Evolutionary conservation across 2,329 filamentous ascomycete genomes (phyloP).

Genomic region (Ophiostoma tasmaniense): DNA sequence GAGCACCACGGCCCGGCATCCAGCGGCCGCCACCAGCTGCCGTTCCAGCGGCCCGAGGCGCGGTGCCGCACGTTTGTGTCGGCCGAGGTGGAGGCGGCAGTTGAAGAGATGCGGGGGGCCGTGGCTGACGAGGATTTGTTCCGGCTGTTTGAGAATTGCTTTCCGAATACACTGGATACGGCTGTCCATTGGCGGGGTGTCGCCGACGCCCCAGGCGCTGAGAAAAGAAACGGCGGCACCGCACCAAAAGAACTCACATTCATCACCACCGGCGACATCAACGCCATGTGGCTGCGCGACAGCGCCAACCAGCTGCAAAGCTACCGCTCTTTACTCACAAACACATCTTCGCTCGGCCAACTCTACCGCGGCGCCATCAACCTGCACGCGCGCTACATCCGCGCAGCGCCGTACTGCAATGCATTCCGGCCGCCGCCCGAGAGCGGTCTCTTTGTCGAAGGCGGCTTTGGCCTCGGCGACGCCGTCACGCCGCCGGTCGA

Average conservation of each 20-base stretch:
- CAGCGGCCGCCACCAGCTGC: constrained; percentile 26
- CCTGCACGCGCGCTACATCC: constrained; percentile 53
- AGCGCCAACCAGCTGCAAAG: constrained; percentile 61
- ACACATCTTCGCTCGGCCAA: constrained; percentile 38
- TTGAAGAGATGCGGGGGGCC: constrained; percentile 32
- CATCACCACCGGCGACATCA: constrained; percentile 38
- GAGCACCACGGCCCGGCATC: constrained; percentile 27
- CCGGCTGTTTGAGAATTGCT: constrained; percentile 68
- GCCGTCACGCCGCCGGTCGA: constrained; percentile 39
- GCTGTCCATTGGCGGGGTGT: constrained; percentile 18
- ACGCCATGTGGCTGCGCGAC: constrained; percentile 71
- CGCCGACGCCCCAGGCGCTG: too few relatives aligned
- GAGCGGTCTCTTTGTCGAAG: constrained; percentile 32
- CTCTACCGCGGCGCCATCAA: constrained; percentile 58
- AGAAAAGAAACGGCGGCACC: constrained; percentile 37
- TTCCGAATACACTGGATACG: constrained; percentile 55
- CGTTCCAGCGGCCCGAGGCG: constrained; percentile 46
- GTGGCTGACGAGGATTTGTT: constrained; percentile 48
- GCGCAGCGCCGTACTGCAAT: constrained; percentile 66
- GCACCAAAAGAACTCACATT: constrained; percentile 54
- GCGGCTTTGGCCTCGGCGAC: constrained; percentile 24
- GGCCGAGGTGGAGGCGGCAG: constrained; percentile 59
- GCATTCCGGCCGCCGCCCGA: constrained; percentile 70
- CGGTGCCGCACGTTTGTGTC: constrained; percentile 68
- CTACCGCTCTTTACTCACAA: constrained; percentile 47